Percentiles rank a stretch among this genome's conserved stretches.
Evolutionary conservation across 352 stramenopile genomes (phyloP).

Genomic region (Lagenidium giganteum): DNA sequence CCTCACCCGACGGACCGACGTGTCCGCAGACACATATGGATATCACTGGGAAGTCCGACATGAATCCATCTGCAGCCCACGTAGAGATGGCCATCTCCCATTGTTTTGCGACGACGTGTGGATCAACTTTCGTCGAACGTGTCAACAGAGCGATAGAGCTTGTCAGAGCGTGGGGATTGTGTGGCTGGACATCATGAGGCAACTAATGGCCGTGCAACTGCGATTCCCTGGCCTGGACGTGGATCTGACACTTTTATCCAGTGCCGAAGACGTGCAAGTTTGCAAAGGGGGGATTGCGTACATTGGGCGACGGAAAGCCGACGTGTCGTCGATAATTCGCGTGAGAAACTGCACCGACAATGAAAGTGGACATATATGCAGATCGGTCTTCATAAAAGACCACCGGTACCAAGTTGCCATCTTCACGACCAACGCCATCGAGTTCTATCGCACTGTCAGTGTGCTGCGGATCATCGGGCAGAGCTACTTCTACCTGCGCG

Average conservation of each 20-base stretch:
- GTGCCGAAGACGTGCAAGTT: background rate
- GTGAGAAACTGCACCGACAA: background rate
- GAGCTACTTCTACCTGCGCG: constrained; percentile 1
- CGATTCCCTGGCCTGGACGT: background rate
- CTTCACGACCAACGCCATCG: background rate
- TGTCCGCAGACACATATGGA: too few species aligned
- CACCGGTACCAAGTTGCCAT: background rate
- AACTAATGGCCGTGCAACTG: too few species aligned
- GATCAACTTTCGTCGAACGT: constrained; percentile 7
- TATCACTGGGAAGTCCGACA: too few species aligned
- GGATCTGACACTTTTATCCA: background rate
- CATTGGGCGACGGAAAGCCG: background rate
- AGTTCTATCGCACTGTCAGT: background rate
- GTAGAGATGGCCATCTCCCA: too few species aligned
- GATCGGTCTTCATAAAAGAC: constrained; percentile 1
- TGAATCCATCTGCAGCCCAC: too few species aligned
- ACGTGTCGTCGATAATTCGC: background rate
- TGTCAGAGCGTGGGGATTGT: too few species aligned
- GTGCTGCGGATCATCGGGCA: background rate
- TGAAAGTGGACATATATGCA: too few species aligned
- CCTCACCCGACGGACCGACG: too few species aligned
- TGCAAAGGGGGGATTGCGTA: background rate
- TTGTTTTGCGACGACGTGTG: constrained; percentile 8
- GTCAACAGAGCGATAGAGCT: background rate
- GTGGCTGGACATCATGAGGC: too few species aligned